phyloP scores from a whole-genome alignment of 257 asterid genomes.

The Primulina eburnea region DNA sequence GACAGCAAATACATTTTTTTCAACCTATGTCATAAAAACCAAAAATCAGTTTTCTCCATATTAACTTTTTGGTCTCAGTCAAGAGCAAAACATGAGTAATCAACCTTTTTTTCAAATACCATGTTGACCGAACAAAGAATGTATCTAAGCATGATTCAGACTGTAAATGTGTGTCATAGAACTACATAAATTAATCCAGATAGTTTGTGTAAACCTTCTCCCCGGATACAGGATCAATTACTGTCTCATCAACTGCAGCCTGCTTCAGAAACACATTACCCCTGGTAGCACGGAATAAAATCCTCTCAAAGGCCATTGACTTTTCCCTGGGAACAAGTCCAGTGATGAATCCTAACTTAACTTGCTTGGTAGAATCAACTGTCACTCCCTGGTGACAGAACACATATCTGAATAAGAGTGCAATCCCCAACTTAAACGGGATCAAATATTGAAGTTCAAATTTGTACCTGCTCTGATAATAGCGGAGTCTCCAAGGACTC shows the following conservation, averaged over 20 bases:
- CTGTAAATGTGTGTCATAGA: neutral
- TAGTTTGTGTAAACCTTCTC: constrained; percentile 61
- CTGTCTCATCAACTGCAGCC: constrained; percentile 70
- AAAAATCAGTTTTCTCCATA: constrained; percentile 16
- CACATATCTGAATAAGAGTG: constrained; percentile 18
- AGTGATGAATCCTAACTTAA: constrained; percentile 76
- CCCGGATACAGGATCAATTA: constrained; percentile 87
- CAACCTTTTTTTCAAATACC: neutral
- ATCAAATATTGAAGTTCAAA: constrained; percentile 19
- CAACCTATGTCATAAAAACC: constrained; percentile 56
- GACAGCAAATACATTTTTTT: constrained; percentile 79
- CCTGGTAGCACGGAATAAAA: constrained; percentile 96
- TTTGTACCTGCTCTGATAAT: constrained; percentile 62
- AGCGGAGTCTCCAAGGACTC: constrained; percentile 91
- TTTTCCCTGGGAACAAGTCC: constrained; percentile 96
- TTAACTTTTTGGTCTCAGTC: constrained; percentile 10
- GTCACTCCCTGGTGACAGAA: constrained; percentile 47
- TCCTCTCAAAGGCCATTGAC: constrained; percentile 94
- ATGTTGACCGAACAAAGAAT: neutral
- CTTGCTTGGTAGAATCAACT: constrained; percentile 84
- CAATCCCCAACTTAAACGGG: constrained; percentile 18
- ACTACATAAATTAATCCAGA: constrained; percentile 5
- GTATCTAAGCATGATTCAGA: neutral
- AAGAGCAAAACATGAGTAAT: constrained; percentile 6
- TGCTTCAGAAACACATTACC: constrained; percentile 92